Evolutionary conservation across 208 protist species (phyloP).

Genomic region (Phytomonas sp.): DNA sequence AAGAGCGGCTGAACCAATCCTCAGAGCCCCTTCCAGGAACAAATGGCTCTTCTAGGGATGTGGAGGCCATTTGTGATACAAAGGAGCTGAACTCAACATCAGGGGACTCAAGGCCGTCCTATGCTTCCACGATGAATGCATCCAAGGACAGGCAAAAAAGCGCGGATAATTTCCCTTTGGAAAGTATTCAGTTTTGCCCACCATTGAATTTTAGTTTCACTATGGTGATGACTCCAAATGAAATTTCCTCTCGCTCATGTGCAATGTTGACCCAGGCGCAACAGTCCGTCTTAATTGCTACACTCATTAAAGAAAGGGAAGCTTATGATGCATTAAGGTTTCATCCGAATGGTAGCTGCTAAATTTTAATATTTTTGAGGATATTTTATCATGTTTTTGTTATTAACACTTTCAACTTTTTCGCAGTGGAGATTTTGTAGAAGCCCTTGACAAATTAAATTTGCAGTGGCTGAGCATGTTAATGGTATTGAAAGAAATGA

Average conservation of each 20-base stretch:
- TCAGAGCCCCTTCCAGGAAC: background rate
- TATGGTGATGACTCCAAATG: slow-evolving; percentile 4
- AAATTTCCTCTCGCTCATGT: background rate
- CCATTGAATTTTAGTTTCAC: slow-evolving; percentile 8
- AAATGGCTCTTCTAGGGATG: background rate
- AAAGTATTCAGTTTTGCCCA: background rate
- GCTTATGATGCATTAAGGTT: slow-evolving; percentile 1
- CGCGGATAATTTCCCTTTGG: background rate
- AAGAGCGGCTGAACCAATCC: background rate
- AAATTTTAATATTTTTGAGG: background rate
- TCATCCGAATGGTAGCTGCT: background rate
- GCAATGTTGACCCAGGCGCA: slow-evolving; percentile 4
- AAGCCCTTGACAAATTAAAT: background rate
- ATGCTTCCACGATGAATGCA: background rate
- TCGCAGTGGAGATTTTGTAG: background rate
- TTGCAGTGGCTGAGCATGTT: background rate
- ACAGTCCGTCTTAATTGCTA: background rate
- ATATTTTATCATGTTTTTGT: background rate
- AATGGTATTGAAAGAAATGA: background rate
- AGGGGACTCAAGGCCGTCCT: background rate
- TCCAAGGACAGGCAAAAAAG: background rate
- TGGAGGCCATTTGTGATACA: background rate
- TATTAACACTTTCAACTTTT: background rate
- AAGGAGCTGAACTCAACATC: background rate
- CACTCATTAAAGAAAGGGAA: background rate